Evolutionary conservation across 2,329 filamentous ascomycete species (phyloP), one percentile per base, ranked within the genome.

Genomic region (Arthrobotrys entomopaga): DNA sequence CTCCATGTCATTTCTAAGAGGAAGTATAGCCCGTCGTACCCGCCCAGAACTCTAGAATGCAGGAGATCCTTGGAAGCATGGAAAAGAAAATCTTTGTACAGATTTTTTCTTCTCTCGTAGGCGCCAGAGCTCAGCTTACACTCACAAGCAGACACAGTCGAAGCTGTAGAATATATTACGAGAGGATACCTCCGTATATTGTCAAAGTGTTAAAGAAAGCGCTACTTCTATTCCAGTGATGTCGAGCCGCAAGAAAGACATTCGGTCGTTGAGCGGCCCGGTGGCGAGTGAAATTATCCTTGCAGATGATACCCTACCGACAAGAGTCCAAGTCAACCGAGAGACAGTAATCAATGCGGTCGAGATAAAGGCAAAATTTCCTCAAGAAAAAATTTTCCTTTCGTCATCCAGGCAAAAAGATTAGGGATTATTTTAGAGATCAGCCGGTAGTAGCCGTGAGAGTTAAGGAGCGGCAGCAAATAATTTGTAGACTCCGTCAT

Each of bases 1-100:
- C 10, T 34, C 29, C 29, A 34, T 34, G 29, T 34, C 29, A 2
- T 2, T 34, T 6, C 29, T 10, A 34, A 34, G 29, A 10, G 10
- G 29, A 34, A 34, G 6, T 34, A 34, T 5, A 34, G 10, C 10
- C 29, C 10, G 29, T 10, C 29, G 10, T 5, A 34, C 29, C 6
- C 10, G 29, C 10, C 29, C 10, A 3, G 29, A 43, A 2, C 13
- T 61, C 50, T 50, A 60, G 34, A 43, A 54, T 43, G 6, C n/a
- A 13, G 50, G 24, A 10, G 38, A 56, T 38, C 26, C 22, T 53
- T 24, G 61, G 57, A 56, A 38, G 13, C 43, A 50, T 61, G 49
- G 26, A 19, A 19, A 56, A n/a, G 19, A 43, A 64, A 70, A 70
- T 50, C 34, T 64, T 69, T 24, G 50, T 70, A 26, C 57, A 70